Evolutionary conservation across 1,284 basidiomycete species (phyloP).

Genomic region (Ganoderma resinaceum): DNA sequence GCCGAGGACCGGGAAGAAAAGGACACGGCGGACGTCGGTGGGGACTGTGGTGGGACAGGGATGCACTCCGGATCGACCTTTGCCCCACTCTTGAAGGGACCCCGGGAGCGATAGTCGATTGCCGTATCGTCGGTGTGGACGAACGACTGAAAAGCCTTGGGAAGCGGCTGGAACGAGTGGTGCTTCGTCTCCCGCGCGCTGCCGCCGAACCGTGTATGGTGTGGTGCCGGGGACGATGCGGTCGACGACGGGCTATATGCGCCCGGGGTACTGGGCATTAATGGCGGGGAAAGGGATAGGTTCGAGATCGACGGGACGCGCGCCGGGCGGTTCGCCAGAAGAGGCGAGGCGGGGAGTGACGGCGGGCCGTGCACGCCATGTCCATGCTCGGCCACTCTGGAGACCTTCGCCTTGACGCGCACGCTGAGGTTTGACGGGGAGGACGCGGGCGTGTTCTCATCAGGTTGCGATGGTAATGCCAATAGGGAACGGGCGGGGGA

Average conservation of each 20-base stretch:
- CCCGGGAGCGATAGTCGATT: constrained; percentile 33
- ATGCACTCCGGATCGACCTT: constrained; percentile 62
- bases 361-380: constrained; percentile 27
- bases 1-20: constrained; percentile 73
- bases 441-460: constrained; percentile 33
- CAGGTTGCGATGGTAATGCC: constrained; percentile 23
- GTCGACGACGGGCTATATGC: constrained; percentile 32
- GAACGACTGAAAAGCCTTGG: constrained; percentile 31
- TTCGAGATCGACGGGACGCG: constrained; percentile 39
- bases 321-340: constrained; percentile 29
- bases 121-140: constrained; percentile 41
- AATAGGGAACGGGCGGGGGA: constrained; percentile 30
- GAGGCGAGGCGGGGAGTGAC: constrained; percentile 33
- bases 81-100: constrained; percentile 29
- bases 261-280: constrained; percentile 27
- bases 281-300: constrained; percentile 36
- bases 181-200: constrained; percentile 34
- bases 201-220: constrained; percentile 28
- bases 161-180: constrained; percentile 32
- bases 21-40: constrained; percentile 71
- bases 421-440: constrained; percentile 25
- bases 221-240: constrained; percentile 23
- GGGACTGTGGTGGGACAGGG: constrained; percentile 70
- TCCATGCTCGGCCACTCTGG: constrained; percentile 30
- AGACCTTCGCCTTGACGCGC: constrained; percentile 41